Base-by-base conservation (phyloP, 2,329 filamentous ascomycete species). In the Fusarium sp. region DNA sequence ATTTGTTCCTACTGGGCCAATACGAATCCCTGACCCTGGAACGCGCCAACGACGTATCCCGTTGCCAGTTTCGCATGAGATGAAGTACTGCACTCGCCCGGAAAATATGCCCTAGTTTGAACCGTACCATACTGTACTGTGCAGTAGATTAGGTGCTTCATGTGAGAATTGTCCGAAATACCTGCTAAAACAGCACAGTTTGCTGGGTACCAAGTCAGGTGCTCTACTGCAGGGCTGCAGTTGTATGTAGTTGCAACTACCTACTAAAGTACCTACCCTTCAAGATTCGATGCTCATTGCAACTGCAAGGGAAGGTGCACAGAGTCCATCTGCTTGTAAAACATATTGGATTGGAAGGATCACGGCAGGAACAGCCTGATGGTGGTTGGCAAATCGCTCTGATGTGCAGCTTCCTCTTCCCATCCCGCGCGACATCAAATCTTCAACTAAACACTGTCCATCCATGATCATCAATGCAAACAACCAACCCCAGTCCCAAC, bases 21-120 rank as follows among this genome's bases (percentile, higher is more conserved):
- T 15, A 22, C 33, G 20, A 28, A 71, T 62, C 71, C 71, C 58
- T 72, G 70, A 72, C 66, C 71, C 70, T 52, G 40, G 61, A 33
- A 22, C 28, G 50, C 48, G 37, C 47, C 51, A 37, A 55, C 48
- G 45, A 46, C 47, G 9, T 30, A 30, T 30, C 28, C 52, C 44
- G 28, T 40, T 41, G 35, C 51, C 28, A 32, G 60, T 51, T 51
- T 62, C 50, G 59, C 35, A 60, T 65, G 22, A 53, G 46, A 56
- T 43, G 41, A 56, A 60, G 65, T 61, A 44, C 52, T 49, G 40
- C 40, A 49, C 55, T 56, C 56, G 52, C 45, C 28, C 48, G 57
- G 49, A 62, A 43, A 39, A 51, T 37, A 46, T 57, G 40, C 13
- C 45, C 48, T 46, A 41, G 28, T 53, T 53, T 57, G 62, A 11